Evolutionary conservation across 805 yeast genomes (phyloP), one percentile per base, ranked within the genome.

Genomic region (Candida mattraensis): DNA sequence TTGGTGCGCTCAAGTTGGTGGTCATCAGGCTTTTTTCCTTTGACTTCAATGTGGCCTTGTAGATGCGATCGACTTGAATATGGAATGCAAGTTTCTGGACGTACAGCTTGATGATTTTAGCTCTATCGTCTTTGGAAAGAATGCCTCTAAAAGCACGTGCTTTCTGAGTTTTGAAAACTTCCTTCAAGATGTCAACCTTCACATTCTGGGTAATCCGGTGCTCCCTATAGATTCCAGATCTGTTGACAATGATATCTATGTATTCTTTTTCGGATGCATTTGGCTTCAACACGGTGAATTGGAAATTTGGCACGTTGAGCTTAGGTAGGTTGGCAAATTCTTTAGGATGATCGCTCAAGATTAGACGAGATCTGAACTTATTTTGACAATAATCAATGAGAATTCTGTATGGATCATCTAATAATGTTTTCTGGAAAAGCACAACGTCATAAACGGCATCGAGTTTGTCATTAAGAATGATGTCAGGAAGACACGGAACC

Each of bases 361-460:
- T 67, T 46, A 84, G 71, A 50, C 74, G 55, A 1, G 84, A 64
- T 36, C 91, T 63, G 55, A 80, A 81, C 56, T 76, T 74, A 63
- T 83, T 83, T 51, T 80, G 80, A 30, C 66, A 53, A 70, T 78
- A 83, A 52, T 83, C 89, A 13, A 79, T 69, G 37, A 80, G 62
- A 9, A 83, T 77, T 17, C 88, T 64, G 52, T 81, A 79, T 37
- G 80, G 80, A 54, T 82, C 86, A 10, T 60, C 44, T n/a, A 65
- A 37, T 27, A 82, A 42, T 6, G 59, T 44, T 7, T 50, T 42
- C 31, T 67, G 65, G 47, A 83, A 77, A 22, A 54, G 66, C 0
- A 44, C 34, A 27, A 66, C 56, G 53, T 79, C 78, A 52, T 80
- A 83, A 46, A 75, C 63, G 10, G 57, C 43, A 51, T 83, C 88